Evolutionary conservation across 2,329 filamentous ascomycete genomes (phyloP), one percentile per base, ranked within the genome.

Genomic region (Clathrospora elynae): DNA sequence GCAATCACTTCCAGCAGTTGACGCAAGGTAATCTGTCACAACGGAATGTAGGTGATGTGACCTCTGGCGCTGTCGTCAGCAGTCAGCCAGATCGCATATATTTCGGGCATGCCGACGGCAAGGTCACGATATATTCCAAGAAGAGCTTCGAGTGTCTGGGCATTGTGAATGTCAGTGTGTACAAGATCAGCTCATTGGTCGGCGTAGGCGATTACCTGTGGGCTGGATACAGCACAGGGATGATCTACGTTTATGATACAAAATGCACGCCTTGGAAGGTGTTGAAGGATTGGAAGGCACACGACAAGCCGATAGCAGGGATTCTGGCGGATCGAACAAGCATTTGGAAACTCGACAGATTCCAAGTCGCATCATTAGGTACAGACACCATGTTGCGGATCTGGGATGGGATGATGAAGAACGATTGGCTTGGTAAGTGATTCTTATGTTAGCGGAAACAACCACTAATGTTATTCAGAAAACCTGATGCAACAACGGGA

Each of bases 151-250:
- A 83, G 1, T 96, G 89, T 59, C 64, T 95, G n/a, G 83, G 82
- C 4, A 78, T 95, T 23, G 76, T 97, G 47, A 96, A 84, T 60
- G 81, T 96, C 57, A 97, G 90, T 68, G 81, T 91, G 10, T 97
- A 95, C 79, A 97, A 96, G 71, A 95, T 99, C 70, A 96, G 90
- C 66, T 85, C 87, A 23, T 75, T 99, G 39, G 82, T 85, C 2
- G 88, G 90, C 6, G 87, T 90, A 3, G 91, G 90, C 4, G 81
- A 85, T 47, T 82, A 89, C 61, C 77, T 99, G 1, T 99, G 93
- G 93, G 90, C 90, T 18, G 92, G 86, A 2, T 97, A 91, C 73
- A 96, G 92, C 67, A 96, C 88, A 0, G 93, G 93, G 11, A 95
- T 87, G 79, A 84, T 96, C 20, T 93, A 90, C 61, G 87, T 97